A percentile compares a stretch with the other conserved stretches of the same genome.
Evolutionary conservation across 345 rosid genomes (phyloP).

Genomic region (Excoecaria cochinchinensis): DNA sequence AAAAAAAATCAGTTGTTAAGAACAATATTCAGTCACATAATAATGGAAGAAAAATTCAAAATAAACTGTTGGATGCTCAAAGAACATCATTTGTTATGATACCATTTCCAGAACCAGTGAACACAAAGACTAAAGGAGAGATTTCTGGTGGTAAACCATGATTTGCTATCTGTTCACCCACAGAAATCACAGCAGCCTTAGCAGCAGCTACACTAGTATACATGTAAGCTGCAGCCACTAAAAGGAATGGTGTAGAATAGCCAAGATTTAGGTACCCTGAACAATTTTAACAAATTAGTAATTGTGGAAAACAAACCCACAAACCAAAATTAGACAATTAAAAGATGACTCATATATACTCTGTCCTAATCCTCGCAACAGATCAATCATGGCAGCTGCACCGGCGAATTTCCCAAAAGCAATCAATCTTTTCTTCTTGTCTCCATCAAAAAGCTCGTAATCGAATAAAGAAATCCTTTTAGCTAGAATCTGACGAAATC

Average conservation of each 20-base stretch:
- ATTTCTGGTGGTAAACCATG: conserved; percentile 76
- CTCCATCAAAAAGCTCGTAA: conserved; percentile 85
- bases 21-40: no score
- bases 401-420: conserved; percentile 93
- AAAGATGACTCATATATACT: conserved; percentile 33
- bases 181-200: conserved; percentile 72
- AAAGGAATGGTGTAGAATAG: conserved; percentile 79
- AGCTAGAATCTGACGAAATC: conserved; percentile 50
- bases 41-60: no score
- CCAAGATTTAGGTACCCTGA: conserved; percentile 78
- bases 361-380: conserved; percentile 72
- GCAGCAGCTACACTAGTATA: conserved; percentile 80
- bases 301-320: background rate
- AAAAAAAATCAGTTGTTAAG: background rate
- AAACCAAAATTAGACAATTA: background rate
- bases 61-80: no score
- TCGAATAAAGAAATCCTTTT: conserved; percentile 72
- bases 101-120: conserved; percentile 81
- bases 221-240: conserved; percentile 74
- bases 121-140: conserved; percentile 75
- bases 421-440: conserved; percentile 61
- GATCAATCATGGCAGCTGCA: conserved; percentile 47
- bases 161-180: conserved; percentile 81
- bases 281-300: conserved; percentile 2
- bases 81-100: background rate